A percentile compares a stretch with the other conserved stretches of the same genome.
Evolutionary conservation across 2,329 filamentous ascomycete genomes (phyloP).

Genomic region (Periconia macrospinosa): DNA sequence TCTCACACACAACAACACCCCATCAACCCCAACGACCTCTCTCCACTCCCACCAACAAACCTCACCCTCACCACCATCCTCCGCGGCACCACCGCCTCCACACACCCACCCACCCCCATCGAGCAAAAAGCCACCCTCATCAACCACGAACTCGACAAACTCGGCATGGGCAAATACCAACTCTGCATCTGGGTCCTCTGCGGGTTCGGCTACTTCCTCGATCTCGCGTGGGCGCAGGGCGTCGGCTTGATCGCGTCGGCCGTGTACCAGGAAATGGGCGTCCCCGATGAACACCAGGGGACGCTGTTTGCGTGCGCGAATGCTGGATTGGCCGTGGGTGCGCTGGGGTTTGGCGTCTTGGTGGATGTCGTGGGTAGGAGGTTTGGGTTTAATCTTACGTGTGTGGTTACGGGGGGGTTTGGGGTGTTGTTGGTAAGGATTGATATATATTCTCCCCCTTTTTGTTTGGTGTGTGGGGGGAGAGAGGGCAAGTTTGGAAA

Average conservation of each 20-base stretch:
- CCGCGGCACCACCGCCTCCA: conserved; percentile 27
- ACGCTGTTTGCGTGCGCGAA: conserved; percentile 30
- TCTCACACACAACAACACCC: too few relatives aligned
- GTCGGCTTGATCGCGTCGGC: conserved; percentile 28
- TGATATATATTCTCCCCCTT: too few relatives aligned
- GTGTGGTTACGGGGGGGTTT: conserved; percentile 30
- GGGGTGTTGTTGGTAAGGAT: conserved; percentile 37
- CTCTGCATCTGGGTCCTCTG: conserved; percentile 37
- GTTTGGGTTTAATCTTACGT: conserved; percentile 30
- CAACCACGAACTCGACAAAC: conserved; percentile 34
- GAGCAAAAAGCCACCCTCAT: conserved; percentile 36
- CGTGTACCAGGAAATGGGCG: conserved; percentile 33
- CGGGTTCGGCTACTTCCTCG: conserved; percentile 34
- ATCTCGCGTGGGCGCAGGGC: conserved; percentile 34
- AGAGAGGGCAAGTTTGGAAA: too few relatives aligned
- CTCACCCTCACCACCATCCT: conserved; percentile 29
- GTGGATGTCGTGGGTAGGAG: conserved; percentile 34
- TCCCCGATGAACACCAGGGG: conserved; percentile 23
- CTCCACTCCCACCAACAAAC: too few relatives aligned
- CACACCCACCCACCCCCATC: conserved; percentile 28
- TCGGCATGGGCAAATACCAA: conserved; percentile 31
- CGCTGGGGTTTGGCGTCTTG: conserved; percentile 27
- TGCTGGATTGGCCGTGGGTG: conserved; percentile 30
- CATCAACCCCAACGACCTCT: too few relatives aligned
- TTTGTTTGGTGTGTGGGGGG: too few relatives aligned